These are phyloP conservation scores for Pseudogymnoascus sp. DNA, from an alignment of 2,329 filamentous ascomycete species.

Conservation along the genomic window DNA sequence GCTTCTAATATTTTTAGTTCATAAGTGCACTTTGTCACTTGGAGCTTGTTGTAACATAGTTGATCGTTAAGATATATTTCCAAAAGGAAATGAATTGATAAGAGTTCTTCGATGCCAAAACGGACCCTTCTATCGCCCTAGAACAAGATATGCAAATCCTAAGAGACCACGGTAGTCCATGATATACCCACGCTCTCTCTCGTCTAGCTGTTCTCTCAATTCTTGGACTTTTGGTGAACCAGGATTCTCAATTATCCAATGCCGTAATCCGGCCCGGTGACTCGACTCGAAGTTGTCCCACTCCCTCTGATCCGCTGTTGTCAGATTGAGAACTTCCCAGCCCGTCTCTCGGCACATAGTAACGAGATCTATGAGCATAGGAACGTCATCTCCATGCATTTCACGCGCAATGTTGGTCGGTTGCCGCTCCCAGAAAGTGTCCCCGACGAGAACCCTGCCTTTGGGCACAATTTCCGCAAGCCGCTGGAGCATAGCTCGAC, in stretches of 20 bases:
- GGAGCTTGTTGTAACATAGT: background rate
- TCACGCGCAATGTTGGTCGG: background rate
- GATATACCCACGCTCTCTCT: background rate
- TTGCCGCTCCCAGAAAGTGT: slow-evolving; percentile 1
- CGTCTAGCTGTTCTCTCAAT: background rate
- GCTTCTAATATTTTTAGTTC: background rate
- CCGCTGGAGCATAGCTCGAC: slow-evolving; percentile 1
- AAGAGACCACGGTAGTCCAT: background rate
- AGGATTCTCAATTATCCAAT: slow-evolving; percentile 6
- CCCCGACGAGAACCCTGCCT: slow-evolving; percentile 1
- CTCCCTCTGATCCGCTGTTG: slow-evolving; percentile 3
- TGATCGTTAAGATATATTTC: background rate
- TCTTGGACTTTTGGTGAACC: background rate
- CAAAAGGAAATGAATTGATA: background rate
- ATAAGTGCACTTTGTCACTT: background rate
- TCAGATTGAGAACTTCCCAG: background rate
- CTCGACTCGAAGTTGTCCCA: slow-evolving; percentile 8
- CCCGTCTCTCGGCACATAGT: background rate
- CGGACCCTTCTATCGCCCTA: background rate
- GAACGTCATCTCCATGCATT: background rate
- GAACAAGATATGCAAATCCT: slow-evolving; percentile 2
- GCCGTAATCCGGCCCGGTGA: background rate
- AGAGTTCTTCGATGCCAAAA: background rate
- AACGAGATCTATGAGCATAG: background rate
- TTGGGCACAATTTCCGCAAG: background rate